These are phyloP conservation scores for Trichophyton equinum DNA, from an alignment of 2,329 filamentous ascomycete genomes.

Conservation along the genomic window DNA sequence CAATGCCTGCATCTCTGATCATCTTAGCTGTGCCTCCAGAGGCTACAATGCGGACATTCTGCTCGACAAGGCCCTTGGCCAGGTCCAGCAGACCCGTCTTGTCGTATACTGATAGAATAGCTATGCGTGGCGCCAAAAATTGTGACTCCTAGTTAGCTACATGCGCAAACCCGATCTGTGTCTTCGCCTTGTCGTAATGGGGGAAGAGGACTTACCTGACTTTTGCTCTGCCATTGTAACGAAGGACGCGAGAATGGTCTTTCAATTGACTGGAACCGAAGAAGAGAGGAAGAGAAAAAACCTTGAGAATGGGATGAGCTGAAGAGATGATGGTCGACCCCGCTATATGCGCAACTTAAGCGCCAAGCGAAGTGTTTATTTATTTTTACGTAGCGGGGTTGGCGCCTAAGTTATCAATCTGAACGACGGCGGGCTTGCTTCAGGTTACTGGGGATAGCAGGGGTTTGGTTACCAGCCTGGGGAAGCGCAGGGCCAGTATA, in stretches of 20 bases:
- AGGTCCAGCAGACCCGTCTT: conserved; percentile 92
- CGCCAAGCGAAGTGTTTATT: no score
- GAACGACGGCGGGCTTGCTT: no score
- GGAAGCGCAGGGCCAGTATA: no score
- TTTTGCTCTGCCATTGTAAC: conserved; percentile 1
- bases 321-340: no score
- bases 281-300: not conserved
- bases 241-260: not conserved
- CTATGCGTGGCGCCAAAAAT: conserved; percentile 27
- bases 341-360: no score
- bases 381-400: no score
- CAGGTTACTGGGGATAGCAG: no score
- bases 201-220: not conserved
- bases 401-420: no score
- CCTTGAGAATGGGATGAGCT: no score
- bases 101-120: conserved; percentile 96
- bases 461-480: no score
- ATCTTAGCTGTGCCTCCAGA: conserved; percentile 92
- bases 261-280: not conserved
- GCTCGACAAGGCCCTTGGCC: conserved; percentile 76
- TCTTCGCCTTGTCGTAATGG: not conserved
- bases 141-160: not conserved
- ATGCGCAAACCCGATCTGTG: not conserved
- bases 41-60: conserved; percentile 83
- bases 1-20: conserved; percentile 91